Base-by-base conservation (phyloP, 2,329 filamentous ascomycete genomes). In the Chrysoporthe austroafricana region DNA sequence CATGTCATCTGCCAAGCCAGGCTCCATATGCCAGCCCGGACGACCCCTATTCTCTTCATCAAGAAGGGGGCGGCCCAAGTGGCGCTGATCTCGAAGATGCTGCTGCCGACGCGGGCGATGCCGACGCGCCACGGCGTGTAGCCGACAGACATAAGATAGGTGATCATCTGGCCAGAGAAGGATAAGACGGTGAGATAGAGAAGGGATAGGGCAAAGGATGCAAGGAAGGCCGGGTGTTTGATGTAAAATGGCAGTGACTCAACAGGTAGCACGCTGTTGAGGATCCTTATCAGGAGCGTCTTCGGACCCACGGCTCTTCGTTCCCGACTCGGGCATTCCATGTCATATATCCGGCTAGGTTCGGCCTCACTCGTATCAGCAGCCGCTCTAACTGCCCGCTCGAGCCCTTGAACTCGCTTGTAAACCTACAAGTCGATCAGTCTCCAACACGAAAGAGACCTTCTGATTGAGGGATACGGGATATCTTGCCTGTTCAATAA, bases 11-110 rank as follows among this genome's bases (percentile, higher is more conserved):
- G 90, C 86, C 88, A 91, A 66, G 85, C 88, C 11, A 90, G 74
- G 70, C 87, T 88, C 91, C 91, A 94, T 3, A 93, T 81, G 0
- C 91, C 91, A 0, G 85, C 83, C n/a, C 91, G 81, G 8, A 92
- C 80, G 0, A 84, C 79, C 0, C 88, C 87, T 50, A 90, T 84
- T 50, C 76, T 78, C 2, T 72, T 72, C 81, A 88, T 88, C 16
- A 90, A 74, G 65, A 79, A 77, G 0, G 89, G 89, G 0, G 84
- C 86, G 0, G 84, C 74, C 82, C 86, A 89, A 0, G 89, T 91
- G 0, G 89, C 88, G 8, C 79, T 79, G 2, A 91, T 77, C 74
- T 91, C 89, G 62, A 88, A 82, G 2, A 82, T 66, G 0, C 85
- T 84, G 42, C 85, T 84, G 4, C 82, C 70, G 0, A 84, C 84